These are phyloP conservation scores for Tirmania nivea DNA, from an alignment of 495 filamentous ascomycete genomes.

Conservation along the genomic window DNA sequence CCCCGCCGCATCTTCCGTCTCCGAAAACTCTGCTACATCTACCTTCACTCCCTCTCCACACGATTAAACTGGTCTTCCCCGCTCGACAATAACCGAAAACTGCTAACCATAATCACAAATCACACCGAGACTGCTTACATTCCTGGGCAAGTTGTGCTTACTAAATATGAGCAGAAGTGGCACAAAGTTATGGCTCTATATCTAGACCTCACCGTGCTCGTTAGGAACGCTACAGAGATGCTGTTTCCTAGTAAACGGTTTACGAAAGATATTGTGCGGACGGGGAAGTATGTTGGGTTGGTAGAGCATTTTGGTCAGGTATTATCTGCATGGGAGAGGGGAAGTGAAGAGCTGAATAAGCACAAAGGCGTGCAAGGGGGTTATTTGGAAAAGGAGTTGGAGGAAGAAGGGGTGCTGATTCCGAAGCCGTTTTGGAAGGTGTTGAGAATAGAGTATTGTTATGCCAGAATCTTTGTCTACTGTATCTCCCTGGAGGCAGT, in stretches of 20 bases:
- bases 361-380: background rate
- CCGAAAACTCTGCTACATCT: background rate
- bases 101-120: background rate
- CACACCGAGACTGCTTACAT: background rate
- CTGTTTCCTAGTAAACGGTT: background rate
- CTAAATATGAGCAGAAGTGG: background rate
- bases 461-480: background rate
- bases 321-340: background rate
- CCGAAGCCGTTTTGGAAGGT: background rate
- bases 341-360: background rate
- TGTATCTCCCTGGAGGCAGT: background rate
- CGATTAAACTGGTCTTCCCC: background rate
- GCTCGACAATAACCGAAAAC: background rate
- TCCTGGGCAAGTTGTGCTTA: background rate
- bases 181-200: background rate
- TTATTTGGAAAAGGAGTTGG: background rate
- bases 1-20: background rate
- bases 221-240: background rate
- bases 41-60: background rate
- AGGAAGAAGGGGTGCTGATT: background rate
- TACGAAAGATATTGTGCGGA: background rate
- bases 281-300: background rate
- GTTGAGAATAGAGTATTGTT: background rate
- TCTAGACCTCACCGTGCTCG: background rate
- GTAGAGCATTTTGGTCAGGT: background rate